A percentile compares a stretch with the other conserved stretches of the same genome.
phyloP scores from a whole-genome alignment of 768 basidiomycete species.

The Lanmaoa rubissima region DNA sequence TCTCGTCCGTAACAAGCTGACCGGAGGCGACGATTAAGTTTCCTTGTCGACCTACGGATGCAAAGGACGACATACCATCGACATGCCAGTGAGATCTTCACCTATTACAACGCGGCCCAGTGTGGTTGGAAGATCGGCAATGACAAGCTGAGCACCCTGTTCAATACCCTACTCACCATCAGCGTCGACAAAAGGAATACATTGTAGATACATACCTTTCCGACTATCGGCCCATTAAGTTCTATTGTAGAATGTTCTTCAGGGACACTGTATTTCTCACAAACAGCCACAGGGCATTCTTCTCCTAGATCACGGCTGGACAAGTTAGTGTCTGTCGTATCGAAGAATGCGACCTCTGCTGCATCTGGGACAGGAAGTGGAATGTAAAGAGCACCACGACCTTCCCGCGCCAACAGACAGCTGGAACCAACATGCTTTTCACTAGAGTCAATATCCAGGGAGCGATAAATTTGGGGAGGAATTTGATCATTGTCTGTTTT shows the following conservation, averaged over 20 bases:
- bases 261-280: background rate
- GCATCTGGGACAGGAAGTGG: slow-evolving; percentile 16
- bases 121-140: background rate
- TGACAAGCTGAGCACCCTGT: background rate
- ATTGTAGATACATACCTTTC: background rate
- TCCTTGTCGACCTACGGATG: background rate
- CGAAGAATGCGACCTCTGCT: slow-evolving; percentile 20
- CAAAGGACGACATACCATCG: slow-evolving; percentile 8
- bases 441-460: background rate
- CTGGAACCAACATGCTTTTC: background rate
- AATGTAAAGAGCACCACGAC: slow-evolving; percentile 1
- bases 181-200: background rate
- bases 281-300: background rate
- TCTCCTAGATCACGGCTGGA: slow-evolving; percentile 1
- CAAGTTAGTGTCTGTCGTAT: background rate
- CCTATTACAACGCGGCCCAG: background rate
- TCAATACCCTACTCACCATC: background rate
- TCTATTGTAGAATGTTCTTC: background rate
- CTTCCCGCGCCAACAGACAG: background rate
- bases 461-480: background rate
- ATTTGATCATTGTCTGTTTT: background rate
- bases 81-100: background rate
- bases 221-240: background rate
- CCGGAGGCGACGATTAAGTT: background rate
- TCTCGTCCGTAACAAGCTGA: background rate